These are phyloP conservation scores for Setaria italica DNA, from an alignment of 202 grass and related monocot genomes.

Conservation along the genomic window DNA sequence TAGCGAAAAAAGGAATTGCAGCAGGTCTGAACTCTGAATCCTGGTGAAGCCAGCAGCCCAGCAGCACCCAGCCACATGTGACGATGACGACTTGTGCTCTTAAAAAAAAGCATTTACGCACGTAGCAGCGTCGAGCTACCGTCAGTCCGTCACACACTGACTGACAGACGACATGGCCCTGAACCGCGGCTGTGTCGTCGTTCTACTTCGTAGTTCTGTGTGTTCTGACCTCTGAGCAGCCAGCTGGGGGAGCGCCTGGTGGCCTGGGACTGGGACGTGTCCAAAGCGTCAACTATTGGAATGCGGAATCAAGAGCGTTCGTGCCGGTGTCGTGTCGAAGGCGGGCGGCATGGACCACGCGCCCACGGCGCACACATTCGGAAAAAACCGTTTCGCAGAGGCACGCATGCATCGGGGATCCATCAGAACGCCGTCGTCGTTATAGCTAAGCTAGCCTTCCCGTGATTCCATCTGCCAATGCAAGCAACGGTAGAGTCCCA, in stretches of 20 bases:
- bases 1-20: not conserved
- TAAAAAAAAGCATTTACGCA: not conserved
- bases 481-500: not conserved
- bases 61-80: not conserved
- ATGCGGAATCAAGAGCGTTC: conserved; percentile 8
- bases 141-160: no score
- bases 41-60: not conserved
- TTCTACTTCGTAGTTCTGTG: not conserved
- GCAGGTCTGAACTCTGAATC: not conserved
- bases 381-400: not conserved
- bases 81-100: not conserved
- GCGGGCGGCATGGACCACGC: not conserved
- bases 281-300: conserved; percentile 8
- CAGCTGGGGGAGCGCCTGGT: not conserved
- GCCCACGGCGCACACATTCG: not conserved
- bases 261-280: not conserved
- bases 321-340: not conserved
- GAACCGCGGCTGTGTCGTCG: not conserved
- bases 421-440: no score
- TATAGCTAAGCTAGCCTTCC: no score
- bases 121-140: not conserved
- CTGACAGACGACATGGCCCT: not conserved
- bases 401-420: not conserved
- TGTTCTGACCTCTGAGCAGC: not conserved
- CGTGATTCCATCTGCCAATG: not conserved